These are phyloP conservation scores for Wickerhamomyces alni DNA, from an alignment of 805 yeast species.

Conservation along the genomic window DNA sequence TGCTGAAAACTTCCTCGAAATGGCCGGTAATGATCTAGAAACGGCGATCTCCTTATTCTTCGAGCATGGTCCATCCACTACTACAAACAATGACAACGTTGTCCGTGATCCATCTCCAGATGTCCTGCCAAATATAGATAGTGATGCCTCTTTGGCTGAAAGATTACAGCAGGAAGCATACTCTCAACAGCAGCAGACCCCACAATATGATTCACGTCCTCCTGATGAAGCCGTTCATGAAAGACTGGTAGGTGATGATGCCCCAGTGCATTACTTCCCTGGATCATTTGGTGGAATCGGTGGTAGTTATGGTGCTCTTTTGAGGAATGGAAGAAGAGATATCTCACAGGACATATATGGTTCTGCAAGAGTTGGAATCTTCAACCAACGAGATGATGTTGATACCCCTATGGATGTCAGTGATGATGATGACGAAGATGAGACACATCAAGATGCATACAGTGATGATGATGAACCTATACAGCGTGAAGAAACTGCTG, in stretches of 20 bases:
- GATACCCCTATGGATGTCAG: constrained; percentile 3
- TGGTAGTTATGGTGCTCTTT: constrained; percentile 17
- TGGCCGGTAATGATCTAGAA: constrained; percentile 74
- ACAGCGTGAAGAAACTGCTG: constrained; percentile 29
- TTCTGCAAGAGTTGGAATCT: constrained; percentile 26
- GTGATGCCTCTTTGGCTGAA: constrained; percentile 52
- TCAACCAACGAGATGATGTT: constrained; percentile 28
- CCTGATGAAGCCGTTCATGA: constrained; percentile 78
- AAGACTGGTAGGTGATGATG: constrained; percentile 49
- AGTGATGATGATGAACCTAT: constrained; percentile 29
- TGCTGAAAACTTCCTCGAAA: constrained; percentile 73
- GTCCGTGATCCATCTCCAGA: background rate
- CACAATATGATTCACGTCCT: constrained; percentile 50
- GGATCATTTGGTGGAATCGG: constrained; percentile 33
- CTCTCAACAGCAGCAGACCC: background rate
- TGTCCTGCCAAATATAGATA: constrained; percentile 6
- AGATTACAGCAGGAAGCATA: constrained; percentile 62
- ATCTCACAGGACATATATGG: constrained; percentile 23
- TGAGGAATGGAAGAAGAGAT: constrained; percentile 12
- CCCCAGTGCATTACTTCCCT: constrained; percentile 23
- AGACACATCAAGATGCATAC: no score
- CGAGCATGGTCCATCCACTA: constrained; percentile 48
- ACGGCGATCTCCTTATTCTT: constrained; percentile 79
- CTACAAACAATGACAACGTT: constrained; percentile 4
- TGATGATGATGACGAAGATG: constrained; percentile 29